Evolutionary conservation across 2,329 filamentous ascomycete genomes (phyloP), one percentile per base, ranked within the genome.

Genomic region (Fusarium algeriense): DNA sequence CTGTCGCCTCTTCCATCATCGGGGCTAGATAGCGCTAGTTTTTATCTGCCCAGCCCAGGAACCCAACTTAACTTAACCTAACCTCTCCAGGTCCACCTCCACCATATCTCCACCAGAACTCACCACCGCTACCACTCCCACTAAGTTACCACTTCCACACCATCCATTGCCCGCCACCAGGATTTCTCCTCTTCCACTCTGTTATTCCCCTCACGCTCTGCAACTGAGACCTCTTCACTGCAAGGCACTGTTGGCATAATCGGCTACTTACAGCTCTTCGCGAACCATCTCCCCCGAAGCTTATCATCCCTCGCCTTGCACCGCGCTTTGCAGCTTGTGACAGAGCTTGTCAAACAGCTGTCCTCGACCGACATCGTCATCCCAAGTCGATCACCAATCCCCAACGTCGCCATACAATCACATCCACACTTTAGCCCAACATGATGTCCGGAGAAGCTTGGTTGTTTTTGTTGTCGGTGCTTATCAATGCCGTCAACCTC

Each of bases 401-500:
- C n/a, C n/a, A 62, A 46, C 59, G 52, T 57, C 50, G 35, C 45
- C 66, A 35, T 59, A 69, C 20, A 44, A 11, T 44, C 66, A 70
- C 17, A 35, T 26, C 34, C 64, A 70, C 68, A 70, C 60, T 69
- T 68, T 52, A 65, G 70, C 69, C 62, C 73, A 76, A 48, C 50
- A 83, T 82, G 75, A 98, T 98, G 95, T 97, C 95, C 80, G 95
- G 95, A 84, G 95, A 98, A 89, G 95, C 95, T 83, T 98, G 96
- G 96, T 88, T 99, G 82, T 99, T 97, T 87, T 91, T 99, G 79
- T 89, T 99, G 84, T 92, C 95, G 85, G 97, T 99, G 84, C 89
- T 99, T 82, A 97, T 99, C 88, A 99, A 99, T 87, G 96, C 96
- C 86, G 95, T 99, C 90, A 99, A 99, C 88, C 90, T 99, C 80